These are phyloP conservation scores for Casuarina glauca DNA, from an alignment of 306 rosid species.

Conservation along the genomic window DNA sequence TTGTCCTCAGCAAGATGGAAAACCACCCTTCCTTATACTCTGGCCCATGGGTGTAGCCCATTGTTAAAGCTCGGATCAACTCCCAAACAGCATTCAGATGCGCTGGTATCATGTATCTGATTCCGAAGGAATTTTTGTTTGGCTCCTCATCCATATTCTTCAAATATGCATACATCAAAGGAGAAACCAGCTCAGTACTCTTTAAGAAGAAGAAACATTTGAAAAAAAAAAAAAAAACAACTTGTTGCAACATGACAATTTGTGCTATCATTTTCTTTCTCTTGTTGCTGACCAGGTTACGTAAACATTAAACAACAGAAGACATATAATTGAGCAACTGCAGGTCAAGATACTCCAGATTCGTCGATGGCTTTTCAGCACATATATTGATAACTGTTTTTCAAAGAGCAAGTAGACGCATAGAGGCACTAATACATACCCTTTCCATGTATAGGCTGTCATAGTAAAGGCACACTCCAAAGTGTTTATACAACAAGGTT, in stretches of 20 bases:
- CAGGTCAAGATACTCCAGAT: neutral
- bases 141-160: slow-evolving; percentile 69
- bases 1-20: slow-evolving; percentile 38
- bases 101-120: slow-evolving; percentile 37
- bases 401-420: neutral
- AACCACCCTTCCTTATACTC: slow-evolving; percentile 73
- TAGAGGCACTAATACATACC: slow-evolving; percentile 35
- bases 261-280: neutral
- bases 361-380: neutral
- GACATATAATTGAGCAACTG: neutral
- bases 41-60: slow-evolving; percentile 56
- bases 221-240: slow-evolving; percentile 12
- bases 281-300: neutral
- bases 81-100: slow-evolving; percentile 74
- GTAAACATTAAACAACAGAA: neutral
- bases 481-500: slow-evolving; percentile 69
- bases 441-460: slow-evolving; percentile 53
- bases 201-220: slow-evolving; percentile 15
- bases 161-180: slow-evolving; percentile 23
- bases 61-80: slow-evolving; percentile 57
- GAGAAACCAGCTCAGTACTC: slow-evolving; percentile 14
- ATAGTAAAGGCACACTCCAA: slow-evolving; percentile 72
- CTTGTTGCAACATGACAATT: neutral
- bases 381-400: neutral
- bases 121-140: slow-evolving; percentile 59